Evolutionary conservation across 202 grass and related monocot genomes (phyloP), one percentile per base, ranked within the genome.

Genomic region (Setaria viridis): DNA sequence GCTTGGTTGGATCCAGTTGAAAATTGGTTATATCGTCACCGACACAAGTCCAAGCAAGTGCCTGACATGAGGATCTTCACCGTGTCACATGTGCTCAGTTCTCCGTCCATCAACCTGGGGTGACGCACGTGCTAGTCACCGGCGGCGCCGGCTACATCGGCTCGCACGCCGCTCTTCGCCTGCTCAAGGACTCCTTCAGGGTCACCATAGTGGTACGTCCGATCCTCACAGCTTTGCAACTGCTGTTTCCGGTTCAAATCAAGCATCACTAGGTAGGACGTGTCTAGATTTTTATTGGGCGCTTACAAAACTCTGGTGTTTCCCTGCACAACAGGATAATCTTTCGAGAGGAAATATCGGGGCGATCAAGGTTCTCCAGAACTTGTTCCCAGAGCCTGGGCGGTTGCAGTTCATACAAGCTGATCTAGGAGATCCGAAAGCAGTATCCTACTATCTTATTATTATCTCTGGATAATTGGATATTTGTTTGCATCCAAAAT

Each of bases 261-360:
- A 1, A 14, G 49, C 29, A 32, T 54, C 21, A 29, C 1, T 69
- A 17, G 1, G 39, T 41, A 5, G 30, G 48, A 54, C 5, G 2
- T 20, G 7, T 68, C 33, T 6, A 21, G 6, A 25, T 67, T 17
- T 48, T 12, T 15, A 51, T 62, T 4, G 4, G 39, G 34, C 0
- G 2, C 29, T 89, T 75, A 39, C 25, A 78, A 5, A 21, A 69
- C n/a, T 72, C 0, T 56, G 8, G 7, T 5, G 0, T 59, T 25
- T 81, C 11, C 39, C 33, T 78, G 10, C 39, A 41, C 5, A 41
- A 41, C 39, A 98, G 95, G 95, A 98, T 84, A 98, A 95, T 89
- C 91, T 98, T 49, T 98, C 95, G 3, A 95, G 95, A 74, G 93
- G 95, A 71, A 98, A 98, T 72, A 93, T 98, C 0, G 95, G 95